Base-by-base conservation (phyloP, 129 eudicot species). In the Cynara cardunculus region DNA sequence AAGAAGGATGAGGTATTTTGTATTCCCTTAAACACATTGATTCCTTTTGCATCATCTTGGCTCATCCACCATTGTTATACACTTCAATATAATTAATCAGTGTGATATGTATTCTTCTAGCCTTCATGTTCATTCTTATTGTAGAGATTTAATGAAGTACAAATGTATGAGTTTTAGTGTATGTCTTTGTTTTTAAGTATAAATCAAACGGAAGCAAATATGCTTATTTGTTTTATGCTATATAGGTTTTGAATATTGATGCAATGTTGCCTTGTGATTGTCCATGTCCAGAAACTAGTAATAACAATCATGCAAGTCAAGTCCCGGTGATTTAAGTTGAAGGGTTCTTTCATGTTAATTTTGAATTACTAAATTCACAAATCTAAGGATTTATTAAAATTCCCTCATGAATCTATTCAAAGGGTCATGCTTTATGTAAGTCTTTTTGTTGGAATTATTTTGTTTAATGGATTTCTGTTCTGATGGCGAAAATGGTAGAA, bases 1-100 rank as follows among this genome's bases (percentile, higher is more conserved):
- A 88, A 89, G 61, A 67, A 77, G 31, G 89, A 80, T 39, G 86
- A 89, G 96, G 96, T 89, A 87, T 34, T n/a, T 24, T 8, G 5
- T 56, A 56, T 18, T 56, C 10, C 65, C 65, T 56, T 56, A 0
- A 56, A 53, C 22, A 53, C 22, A 53, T 53, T 16, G 7, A 53
- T 53, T 53, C 8, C 64, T 53, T 53, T 53, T 18, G 64, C 64
- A 53, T 53, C 64, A 53, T 53, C 21, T 0, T 53, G 64, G 8
- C 64, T 5, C 64, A 53, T 53, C 64, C 64, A 53, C 64, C 22
- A 53, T 3, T 53, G 8, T 53, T 49, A 16, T 14, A 49, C 62
- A 3, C 62, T 39, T 14, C 18, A 41, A 12, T 41, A 3, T 31
- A 31, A 31, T 31, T 31, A 31, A 31, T 31, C 35, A 31, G 35